A percentile compares a stretch with the other conserved stretches of the same genome.
Evolutionary conservation across 2,329 filamentous ascomycete genomes (phyloP).

Genomic region (Chrysosphaeria jannelii): DNA sequence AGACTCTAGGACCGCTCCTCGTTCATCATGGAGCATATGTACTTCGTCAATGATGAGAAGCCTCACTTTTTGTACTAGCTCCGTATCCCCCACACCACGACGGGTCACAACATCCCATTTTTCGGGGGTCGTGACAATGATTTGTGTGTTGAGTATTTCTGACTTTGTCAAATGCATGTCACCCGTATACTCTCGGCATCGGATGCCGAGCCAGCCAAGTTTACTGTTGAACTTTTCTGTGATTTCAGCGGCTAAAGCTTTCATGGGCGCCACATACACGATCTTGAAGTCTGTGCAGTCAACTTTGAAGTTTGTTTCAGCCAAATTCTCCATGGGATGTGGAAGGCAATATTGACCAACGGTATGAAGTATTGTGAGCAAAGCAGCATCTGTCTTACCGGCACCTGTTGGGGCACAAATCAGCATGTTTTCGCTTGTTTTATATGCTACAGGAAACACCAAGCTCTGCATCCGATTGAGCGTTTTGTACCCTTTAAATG

Average conservation of each 20-base stretch:
- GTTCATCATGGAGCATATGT: conserved; percentile 96
- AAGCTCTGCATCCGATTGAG: conserved; percentile 97
- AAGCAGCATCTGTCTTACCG: conserved; percentile 94
- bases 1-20: conserved; percentile 84
- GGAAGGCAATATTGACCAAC: conserved; percentile 64
- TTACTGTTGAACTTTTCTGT: conserved; percentile 82
- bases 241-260: conserved; percentile 83
- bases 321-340: conserved; percentile 43
- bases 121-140: conserved; percentile 94
- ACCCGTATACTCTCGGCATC: conserved; percentile 79
- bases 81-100: conserved; percentile 90
- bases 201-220: conserved; percentile 75
- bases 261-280: conserved; percentile 97
- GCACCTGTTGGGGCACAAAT: conserved; percentile 94
- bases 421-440: conserved; percentile 92
- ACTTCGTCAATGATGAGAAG: conserved; percentile 95
- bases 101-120: conserved; percentile 98
- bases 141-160: conserved; percentile 85
- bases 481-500: conserved; percentile 77
- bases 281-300: conserved; percentile 80
- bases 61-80: conserved; percentile 88
- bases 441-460: conserved; percentile 83
- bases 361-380: conserved; percentile 81
- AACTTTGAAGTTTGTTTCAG: conserved; percentile 55
- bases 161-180: conserved; percentile 97